Evolutionary conservation across 305 asterid genomes (phyloP), one percentile per base, ranked within the genome.

Genomic region (Fraxinus greggii): DNA sequence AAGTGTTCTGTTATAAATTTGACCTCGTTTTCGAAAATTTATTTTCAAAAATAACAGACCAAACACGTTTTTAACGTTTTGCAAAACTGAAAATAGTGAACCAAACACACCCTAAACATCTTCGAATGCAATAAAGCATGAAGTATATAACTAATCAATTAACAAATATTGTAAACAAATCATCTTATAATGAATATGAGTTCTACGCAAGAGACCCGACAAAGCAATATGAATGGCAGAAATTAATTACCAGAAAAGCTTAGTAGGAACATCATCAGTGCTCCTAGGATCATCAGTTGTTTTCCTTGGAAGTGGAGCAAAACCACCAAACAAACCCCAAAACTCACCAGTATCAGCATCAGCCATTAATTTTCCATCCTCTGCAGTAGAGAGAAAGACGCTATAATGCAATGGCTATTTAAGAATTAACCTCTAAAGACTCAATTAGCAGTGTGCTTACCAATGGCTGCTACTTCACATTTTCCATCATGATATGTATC

Each of bases 311-410:
- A 95, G 95, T 72, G 98, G 98, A 84, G 98, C 98, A 90, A 92
- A 95, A 56, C 98, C 98, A 85, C 98, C 98, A 89, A 95, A 95
- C 82, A 95, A 86, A 86, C 94, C 92, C 98, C 98, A 95, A 89
- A 95, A 95, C 79, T 95, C 98, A 79, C 98, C 98, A 10, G 92
- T 93, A 73, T 93, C 98, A 23, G 96, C 92, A 91, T 95, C 98
- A 78, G 97, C 97, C 88, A 93, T 93, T 78, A 94, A 88, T 82
- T 89, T 94, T 83, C 98, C 98, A 79, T 94, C 98, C 75, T 94
- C 98, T 94, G 88, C 90, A 81, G 78, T 80, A 67, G 82, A 89
- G 80, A 70, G 38, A 76, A 78, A 84, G 82, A 67, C 73, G 48
- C 76, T 45, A 78, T 82, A 74, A 85, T 21, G 42, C 85, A 87